Evolutionary conservation across 1,139 yeast species (phyloP), one percentile per base, ranked within the genome.

Genomic region (Geotrichum carabidarum): DNA sequence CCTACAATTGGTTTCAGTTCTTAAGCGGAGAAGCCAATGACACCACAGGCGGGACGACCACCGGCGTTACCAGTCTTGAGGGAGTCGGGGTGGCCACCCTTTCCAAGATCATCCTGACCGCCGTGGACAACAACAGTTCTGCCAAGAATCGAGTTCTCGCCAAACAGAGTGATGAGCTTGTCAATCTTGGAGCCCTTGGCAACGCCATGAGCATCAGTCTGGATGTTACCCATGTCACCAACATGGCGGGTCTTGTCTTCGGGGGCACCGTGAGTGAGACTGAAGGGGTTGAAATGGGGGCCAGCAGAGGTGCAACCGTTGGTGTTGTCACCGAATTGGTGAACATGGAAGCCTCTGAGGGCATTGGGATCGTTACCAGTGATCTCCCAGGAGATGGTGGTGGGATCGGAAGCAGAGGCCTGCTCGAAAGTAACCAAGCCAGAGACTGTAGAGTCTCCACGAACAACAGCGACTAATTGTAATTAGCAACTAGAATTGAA

Each of bases 241-340:
- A 87, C 96, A 76, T 93, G 99, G 79, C 99, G 87, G 65, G 69
- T 76, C 64, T 82, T 88, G 68, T 86, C 96, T 68, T 82, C 84
- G 73, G 97, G 97, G 58, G 94, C 90, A 75, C 99, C 99, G 74
- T 93, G 99, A 64, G 82, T 81, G 78, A 86, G 84, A 64, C 81
- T 78, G 73, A 86, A 86, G 63, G 98, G 98, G 81, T 93, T 93
- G 83, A 89, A 91, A 77, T 93, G 99, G 58, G 97, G 96, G 68
- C 99, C 99, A 56, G 99, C 98, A 62, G 97, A 89, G 59, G 96
- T 90, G 77, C 96, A 89, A 60, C 99, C 98, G 72, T 93, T 91
- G 76, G 98, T 90, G 82, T 90, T 89, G 79, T 93, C 99, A 78
- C 99, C 99, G 69, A 91, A 93, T 70, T 88, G 86, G 76, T 93